Percentiles rank a stretch among this genome's conserved stretches.
Conservation (phyloP, 2,329 filamentous ascomycete species). For the Ceratocystis papillata region DNA sequence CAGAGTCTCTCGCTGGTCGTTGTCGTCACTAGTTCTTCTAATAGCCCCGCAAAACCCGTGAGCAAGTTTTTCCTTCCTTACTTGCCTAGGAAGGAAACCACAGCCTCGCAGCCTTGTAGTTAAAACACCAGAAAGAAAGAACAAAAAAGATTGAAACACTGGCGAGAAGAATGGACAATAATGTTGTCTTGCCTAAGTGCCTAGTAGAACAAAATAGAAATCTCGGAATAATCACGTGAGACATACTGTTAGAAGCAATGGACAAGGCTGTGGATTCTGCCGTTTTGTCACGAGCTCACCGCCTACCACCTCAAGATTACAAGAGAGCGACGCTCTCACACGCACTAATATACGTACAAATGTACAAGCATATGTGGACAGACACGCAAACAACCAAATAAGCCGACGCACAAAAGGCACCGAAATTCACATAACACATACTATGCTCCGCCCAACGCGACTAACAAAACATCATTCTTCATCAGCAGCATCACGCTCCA, state of each 20-base stretch:
- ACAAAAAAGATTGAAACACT: background rate
- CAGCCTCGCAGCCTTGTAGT: background rate
- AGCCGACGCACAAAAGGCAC: background rate
- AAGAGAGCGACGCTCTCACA: too few relatives aligned
- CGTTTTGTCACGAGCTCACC: too few relatives aligned
- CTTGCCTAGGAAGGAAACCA: background rate
- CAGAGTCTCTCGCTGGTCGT: background rate
- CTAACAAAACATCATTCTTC: background rate
- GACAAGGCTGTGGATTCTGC: too few relatives aligned
- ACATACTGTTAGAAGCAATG: too few relatives aligned
- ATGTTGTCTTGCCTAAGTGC: too few relatives aligned
- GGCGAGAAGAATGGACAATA: too few relatives aligned
- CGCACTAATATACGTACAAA: background rate
- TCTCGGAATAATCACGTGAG: too few relatives aligned
- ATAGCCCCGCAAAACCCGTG: background rate
- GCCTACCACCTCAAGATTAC: too few relatives aligned
- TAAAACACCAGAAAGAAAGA: background rate
- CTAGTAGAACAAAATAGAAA: too few relatives aligned
- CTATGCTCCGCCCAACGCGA: background rate
- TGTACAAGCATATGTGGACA: background rate
- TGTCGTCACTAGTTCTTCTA: background rate
- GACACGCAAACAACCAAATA: background rate
- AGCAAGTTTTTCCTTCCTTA: background rate
- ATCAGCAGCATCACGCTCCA: slow-evolving; percentile 32
- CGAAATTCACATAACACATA: background rate